Percentiles rank a stretch among this genome's conserved stretches.
phyloP scores from a whole-genome alignment of 2,329 filamentous ascomycete genomes.

The Drechmeria coniospora region DNA sequence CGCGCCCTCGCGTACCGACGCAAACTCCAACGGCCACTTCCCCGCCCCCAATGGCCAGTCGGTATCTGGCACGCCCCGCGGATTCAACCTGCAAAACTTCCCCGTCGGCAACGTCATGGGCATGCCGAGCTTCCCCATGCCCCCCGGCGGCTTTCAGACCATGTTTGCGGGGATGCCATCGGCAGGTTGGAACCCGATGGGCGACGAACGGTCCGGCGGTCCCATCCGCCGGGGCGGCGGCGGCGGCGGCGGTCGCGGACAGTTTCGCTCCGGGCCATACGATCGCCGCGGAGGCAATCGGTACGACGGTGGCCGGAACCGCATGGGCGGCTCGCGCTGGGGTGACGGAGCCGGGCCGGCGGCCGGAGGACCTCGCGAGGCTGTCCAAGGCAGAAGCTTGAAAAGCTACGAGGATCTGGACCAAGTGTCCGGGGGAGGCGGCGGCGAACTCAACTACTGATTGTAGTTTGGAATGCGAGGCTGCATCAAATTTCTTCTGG shows the following conservation, averaged over 20 bases:
- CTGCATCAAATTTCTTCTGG: too few relatives aligned
- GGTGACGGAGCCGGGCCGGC: conserved; percentile 63
- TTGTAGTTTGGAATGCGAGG: too few relatives aligned
- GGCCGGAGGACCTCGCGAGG: conserved; percentile 73
- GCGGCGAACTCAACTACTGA: conserved; percentile 88
- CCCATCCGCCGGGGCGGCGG: conserved; percentile 56
- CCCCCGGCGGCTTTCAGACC: conserved; percentile 29
- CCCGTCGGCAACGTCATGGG: conserved; percentile 42
- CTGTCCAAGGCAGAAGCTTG: conserved; percentile 78
- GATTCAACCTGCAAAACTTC: conserved; percentile 74
- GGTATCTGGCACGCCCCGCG: conserved; percentile 71
- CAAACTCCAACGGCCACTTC: conserved; percentile 92
- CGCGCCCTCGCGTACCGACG: conserved; percentile 80
- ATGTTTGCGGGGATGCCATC: conserved; percentile 39
- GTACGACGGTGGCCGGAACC: conserved; percentile 35
- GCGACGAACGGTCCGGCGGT: conserved; percentile 46
- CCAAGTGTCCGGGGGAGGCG: conserved; percentile 58
- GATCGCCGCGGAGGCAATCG: conserved; percentile 49
- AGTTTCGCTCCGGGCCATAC: conserved; percentile 56
- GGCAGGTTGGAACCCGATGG: conserved; percentile 33
- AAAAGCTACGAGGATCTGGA: conserved; percentile 98
- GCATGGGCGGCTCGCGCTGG: conserved; percentile 43
- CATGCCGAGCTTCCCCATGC: conserved; percentile 43
- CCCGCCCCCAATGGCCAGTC: conserved; percentile 63
- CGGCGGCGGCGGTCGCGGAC: conserved; percentile 30